Evolutionary conservation across 2,329 filamentous ascomycete genomes (phyloP), one percentile per base, ranked within the genome.

Genomic region (Acephala macrosclerotiorum): DNA sequence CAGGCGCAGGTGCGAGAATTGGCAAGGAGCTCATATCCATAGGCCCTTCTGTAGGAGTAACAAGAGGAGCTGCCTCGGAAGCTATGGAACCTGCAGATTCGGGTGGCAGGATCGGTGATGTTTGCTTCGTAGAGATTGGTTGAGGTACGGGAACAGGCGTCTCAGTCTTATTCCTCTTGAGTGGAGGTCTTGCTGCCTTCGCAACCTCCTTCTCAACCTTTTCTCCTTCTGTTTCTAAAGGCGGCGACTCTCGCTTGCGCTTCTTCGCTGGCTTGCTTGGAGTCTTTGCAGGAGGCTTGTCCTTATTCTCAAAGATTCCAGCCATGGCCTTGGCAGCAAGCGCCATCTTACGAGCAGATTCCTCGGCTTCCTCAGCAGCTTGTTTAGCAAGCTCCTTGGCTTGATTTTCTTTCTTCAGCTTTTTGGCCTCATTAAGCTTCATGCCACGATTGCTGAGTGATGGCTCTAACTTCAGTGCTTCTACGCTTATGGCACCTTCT

Each of bases 401-500:
- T 75, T 91, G 92, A 78, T 92, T 93, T 2, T 91, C 89, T 7
- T 85, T 85, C 77, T 92, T 92, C n/a, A 91, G 78, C 76, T 91
- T 93, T 79, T 93, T 94, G 0, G 91, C 89, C 72, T 92, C 90
- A 74, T 93, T 93, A 26, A 93, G 82, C 74, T 91, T 90, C 88
- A 93, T 91, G 9, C 91, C 91, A 60, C 90, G 85, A 76, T 93
- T 91, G 74, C 88, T 88, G 16, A 89, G 82, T 61, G 87, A 86
- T 38, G 87, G 84, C 69, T 92, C 89, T 16, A 81, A 81, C 36
- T 83, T 84, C 53, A 88, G 73, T 25, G 74, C 74, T 55, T 76
- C 75, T 26, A 85, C 79, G 65, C 85, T 88, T 55, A 89, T 84
- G 1, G 87, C 87, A 16, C 88, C 88, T 66, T 85, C 84, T 6